Percentiles rank a stretch among this genome's conserved stretches.
Conservation (phyloP, 257 asterid genomes). For the Scutellaria minor region DNA sequence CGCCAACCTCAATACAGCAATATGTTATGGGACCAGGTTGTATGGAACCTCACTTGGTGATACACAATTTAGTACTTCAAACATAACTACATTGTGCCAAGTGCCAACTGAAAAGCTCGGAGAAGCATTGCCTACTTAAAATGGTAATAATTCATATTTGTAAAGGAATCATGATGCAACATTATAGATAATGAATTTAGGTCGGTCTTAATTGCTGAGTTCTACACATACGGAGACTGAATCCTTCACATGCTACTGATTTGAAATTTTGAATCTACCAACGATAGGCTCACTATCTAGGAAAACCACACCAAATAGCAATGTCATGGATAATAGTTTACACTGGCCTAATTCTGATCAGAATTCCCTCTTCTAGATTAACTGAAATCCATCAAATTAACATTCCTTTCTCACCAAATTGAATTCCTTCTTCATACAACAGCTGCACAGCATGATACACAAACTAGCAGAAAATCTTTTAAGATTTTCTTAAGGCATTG, state of each 20-base stretch:
- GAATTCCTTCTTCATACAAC: not conserved
- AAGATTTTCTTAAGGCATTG: not conserved
- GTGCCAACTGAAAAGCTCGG: too few species aligned
- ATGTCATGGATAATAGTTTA: conserved; percentile 10
- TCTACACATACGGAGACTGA: too few species aligned
- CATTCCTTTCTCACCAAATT: not conserved
- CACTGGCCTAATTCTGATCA: conserved; percentile 4
- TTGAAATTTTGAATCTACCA: too few species aligned
- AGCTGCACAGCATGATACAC: conserved; percentile 6
- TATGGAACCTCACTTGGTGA: not conserved
- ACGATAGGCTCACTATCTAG: not conserved
- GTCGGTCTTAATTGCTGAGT: too few species aligned
- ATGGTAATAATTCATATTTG: not conserved
- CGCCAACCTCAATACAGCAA: conserved; percentile 1
- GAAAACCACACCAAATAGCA: conserved; percentile 8
- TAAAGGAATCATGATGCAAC: not conserved
- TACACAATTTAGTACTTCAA: not conserved
- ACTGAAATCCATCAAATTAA: conserved; percentile 15
- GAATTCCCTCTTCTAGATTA: not conserved
- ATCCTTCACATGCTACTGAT: too few species aligned
- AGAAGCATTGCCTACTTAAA: not conserved
- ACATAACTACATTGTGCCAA: not conserved
- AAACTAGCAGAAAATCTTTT: conserved; percentile 23
- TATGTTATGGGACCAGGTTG: not conserved
- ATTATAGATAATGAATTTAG: not conserved